Conservation (phyloP, 148 eudicot genomes). For the Spergularia bocconei region DNA sequence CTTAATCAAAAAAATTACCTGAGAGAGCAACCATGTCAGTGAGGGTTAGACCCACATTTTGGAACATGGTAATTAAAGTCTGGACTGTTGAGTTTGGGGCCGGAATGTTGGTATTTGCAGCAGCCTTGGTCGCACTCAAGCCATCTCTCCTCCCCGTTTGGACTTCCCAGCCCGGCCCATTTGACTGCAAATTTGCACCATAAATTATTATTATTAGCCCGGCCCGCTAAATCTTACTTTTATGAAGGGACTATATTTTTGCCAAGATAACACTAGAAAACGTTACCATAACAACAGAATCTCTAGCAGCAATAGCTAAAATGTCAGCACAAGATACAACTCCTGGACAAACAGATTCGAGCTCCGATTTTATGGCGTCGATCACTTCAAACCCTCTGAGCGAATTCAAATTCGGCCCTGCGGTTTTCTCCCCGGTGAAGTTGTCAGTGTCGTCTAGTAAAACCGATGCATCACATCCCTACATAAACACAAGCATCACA, state of each 20-base stretch:
- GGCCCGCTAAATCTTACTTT: neutral
- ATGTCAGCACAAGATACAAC: conserved; percentile 54
- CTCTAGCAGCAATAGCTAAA: conserved; percentile 45
- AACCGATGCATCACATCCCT: conserved; percentile 54
- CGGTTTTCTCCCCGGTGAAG: conserved; percentile 41
- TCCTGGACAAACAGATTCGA: conserved; percentile 40
- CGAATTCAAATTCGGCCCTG: conserved; percentile 41
- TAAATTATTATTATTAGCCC: neutral
- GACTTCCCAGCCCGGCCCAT: conserved; percentile 80
- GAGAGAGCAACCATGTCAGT: conserved; percentile 79
- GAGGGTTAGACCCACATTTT: conserved; percentile 54
- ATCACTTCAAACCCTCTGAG: conserved; percentile 46
- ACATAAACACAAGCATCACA: neutral
- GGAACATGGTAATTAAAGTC: conserved; percentile 47
- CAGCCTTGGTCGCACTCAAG: conserved; percentile 58
- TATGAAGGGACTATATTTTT: neutral
- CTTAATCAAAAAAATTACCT: conserved; percentile 43
- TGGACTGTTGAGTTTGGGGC: conserved; percentile 64
- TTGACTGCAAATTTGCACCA: conserved; percentile 42
- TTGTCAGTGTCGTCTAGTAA: conserved; percentile 33
- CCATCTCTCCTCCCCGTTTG: conserved; percentile 66
- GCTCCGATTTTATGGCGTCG: conserved; percentile 32
- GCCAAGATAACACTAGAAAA: neutral
- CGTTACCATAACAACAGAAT: conserved; percentile 45
- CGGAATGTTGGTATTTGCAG: conserved; percentile 70